phyloP scores from a whole-genome alignment of 352 stramenopile genomes.

The Thalassiosira livingstoniorum region DNA sequence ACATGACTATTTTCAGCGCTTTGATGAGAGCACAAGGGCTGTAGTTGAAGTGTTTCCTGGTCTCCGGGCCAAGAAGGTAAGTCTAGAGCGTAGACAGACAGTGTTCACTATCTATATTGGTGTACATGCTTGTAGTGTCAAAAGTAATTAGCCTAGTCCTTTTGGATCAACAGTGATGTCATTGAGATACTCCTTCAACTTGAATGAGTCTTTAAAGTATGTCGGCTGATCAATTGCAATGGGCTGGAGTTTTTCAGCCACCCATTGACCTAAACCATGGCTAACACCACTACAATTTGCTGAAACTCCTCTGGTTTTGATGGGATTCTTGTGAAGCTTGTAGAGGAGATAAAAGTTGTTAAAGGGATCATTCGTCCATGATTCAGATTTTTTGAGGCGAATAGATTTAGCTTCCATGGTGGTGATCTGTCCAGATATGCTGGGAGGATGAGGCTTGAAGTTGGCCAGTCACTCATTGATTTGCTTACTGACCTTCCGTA shows the following conservation, averaged over 20 bases:
- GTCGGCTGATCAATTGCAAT: conserved; percentile 17
- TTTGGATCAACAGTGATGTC: conserved; percentile 2
- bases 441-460: too few species aligned
- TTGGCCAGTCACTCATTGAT: conserved; percentile 1
- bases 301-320: conserved; percentile 2
- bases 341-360: conserved; percentile 48
- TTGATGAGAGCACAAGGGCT: background rate
- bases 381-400: background rate
- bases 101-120: conserved; percentile 18
- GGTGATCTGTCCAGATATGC: too few species aligned
- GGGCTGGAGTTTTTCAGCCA: conserved; percentile 20
- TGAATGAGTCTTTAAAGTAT: conserved; percentile 51
- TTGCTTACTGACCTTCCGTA: background rate
- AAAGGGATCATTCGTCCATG: conserved; percentile 19
- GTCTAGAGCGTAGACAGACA: background rate
- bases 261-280: conserved; percentile 22
- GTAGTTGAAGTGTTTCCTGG: conserved; percentile 5
- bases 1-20: conserved; percentile 10
- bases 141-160: conserved; percentile 19
- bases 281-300: conserved; percentile 16
- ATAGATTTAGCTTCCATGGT: background rate
- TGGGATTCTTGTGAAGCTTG: conserved; percentile 26
- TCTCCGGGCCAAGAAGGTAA: background rate
- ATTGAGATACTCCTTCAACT: conserved; percentile 18
- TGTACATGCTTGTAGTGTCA: conserved; percentile 32